Percentiles rank a stretch among this genome's conserved stretches.
Conservation (phyloP, 352 stramenopile genomes). For the Aphanomyces cochlioides region DNA sequence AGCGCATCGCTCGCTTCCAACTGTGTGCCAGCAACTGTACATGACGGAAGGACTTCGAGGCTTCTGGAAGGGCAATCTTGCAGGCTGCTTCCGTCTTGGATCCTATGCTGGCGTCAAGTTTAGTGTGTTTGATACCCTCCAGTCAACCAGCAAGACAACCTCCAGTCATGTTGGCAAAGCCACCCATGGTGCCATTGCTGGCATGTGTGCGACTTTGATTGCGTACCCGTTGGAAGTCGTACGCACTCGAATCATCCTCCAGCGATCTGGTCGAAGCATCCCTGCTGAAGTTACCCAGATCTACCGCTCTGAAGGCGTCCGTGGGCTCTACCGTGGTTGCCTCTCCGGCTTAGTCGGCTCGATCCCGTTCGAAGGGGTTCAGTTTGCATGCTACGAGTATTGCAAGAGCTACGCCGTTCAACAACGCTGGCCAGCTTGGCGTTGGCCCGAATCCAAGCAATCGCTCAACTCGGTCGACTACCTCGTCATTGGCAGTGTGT, state of each 20-base stretch:
- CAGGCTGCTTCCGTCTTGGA: conserved; percentile 68
- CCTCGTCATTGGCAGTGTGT: conserved; percentile 71
- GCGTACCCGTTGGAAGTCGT: conserved; percentile 82
- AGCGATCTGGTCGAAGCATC: conserved; percentile 48
- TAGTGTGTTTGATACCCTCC: conserved; percentile 68
- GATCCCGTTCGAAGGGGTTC: conserved; percentile 77
- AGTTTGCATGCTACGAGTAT: conserved; percentile 84
- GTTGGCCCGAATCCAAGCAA: conserved; percentile 62
- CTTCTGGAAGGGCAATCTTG: conserved; percentile 78
- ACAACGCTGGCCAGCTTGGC: conserved; percentile 53
- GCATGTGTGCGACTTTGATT: conserved; percentile 63
- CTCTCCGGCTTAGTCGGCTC: conserved; percentile 61
- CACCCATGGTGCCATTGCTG: conserved; percentile 53
- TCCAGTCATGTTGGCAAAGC: conserved; percentile 49
- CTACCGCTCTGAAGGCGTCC: conserved; percentile 53
- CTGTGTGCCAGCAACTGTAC: conserved; percentile 40
- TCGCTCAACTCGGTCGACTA: conserved; percentile 74
- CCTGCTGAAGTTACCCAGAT: conserved; percentile 52
- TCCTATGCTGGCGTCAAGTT: conserved; percentile 81
- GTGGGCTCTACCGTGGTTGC: conserved; percentile 64
- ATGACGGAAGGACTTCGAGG: conserved; percentile 56
- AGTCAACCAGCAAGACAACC: conserved; percentile 38
- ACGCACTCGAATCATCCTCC: conserved; percentile 73
- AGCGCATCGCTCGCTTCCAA: background rate
- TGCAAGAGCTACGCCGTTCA: conserved; percentile 51